Evolutionary conservation across 768 basidiomycete genomes (phyloP).

Genomic region (Leccinum longicurvipes): DNA sequence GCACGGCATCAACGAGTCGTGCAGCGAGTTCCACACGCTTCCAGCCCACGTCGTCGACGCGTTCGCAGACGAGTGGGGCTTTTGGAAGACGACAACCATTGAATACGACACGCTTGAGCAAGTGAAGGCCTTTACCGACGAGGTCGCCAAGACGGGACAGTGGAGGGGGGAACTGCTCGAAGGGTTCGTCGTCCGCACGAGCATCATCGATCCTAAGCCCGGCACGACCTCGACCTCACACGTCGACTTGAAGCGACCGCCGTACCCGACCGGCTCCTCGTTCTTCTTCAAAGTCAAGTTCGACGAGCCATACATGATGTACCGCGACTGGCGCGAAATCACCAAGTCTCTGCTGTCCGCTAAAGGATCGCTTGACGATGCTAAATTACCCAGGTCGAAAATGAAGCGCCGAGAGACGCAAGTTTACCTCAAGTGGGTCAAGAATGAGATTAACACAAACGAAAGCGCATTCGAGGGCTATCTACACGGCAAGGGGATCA

Average conservation of each 20-base stretch:
- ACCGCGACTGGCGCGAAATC: slow-evolving; percentile 94
- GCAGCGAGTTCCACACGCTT: slow-evolving; percentile 66
- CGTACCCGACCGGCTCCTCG: slow-evolving; percentile 74
- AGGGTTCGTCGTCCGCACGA: slow-evolving; percentile 90
- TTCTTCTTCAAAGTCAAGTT: slow-evolving; percentile 99
- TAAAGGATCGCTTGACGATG: slow-evolving; percentile 30
- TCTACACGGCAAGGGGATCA: slow-evolving; percentile 76
- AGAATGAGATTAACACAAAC: slow-evolving; percentile 65
- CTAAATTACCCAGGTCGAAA: slow-evolving; percentile 57
- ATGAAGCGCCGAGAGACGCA: slow-evolving; percentile 75
- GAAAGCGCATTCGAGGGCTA: slow-evolving; percentile 59
- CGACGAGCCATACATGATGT: slow-evolving; percentile 98
- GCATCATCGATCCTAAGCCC: slow-evolving; percentile 46
- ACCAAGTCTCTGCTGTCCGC: slow-evolving; percentile 69
- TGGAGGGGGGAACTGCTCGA: slow-evolving; percentile 88
- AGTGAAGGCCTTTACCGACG: slow-evolving; percentile 70
- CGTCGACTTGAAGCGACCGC: slow-evolving; percentile 37
- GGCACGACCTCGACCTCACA: slow-evolving; percentile 21
- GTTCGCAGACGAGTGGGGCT: slow-evolving; percentile 89
- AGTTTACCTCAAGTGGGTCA: slow-evolving; percentile 82
- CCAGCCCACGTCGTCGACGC: slow-evolving; percentile 62
- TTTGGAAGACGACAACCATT: slow-evolving; percentile 71
- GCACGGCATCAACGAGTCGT: slow-evolving; percentile 81
- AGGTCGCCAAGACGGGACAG: slow-evolving; percentile 59
- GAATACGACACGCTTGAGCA: slow-evolving; percentile 54